Conservation (phyloP, 2,329 filamentous ascomycete species). For the Trichoderma koningiopsis region DNA sequence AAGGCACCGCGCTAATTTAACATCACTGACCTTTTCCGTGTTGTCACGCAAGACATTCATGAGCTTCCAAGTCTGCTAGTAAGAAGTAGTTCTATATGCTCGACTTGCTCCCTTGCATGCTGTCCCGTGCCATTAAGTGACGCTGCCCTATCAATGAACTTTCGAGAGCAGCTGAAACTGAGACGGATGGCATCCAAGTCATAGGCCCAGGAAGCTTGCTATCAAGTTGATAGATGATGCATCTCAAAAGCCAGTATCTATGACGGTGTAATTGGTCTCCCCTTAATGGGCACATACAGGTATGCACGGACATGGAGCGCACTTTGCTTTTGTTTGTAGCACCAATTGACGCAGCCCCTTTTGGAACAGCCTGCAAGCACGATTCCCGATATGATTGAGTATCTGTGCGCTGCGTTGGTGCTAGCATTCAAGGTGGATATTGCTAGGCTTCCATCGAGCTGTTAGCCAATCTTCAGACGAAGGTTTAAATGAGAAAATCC, state of each 20-base stretch:
- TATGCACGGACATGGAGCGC: background rate
- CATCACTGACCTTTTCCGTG: background rate
- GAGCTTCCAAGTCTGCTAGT: background rate
- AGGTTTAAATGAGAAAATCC: background rate
- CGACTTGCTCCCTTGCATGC: conserved; percentile 1
- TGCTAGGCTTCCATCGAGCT: background rate
- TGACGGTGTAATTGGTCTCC: background rate
- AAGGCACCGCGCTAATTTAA: conserved; percentile 1
- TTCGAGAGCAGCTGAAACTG: background rate
- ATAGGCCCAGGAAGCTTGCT: background rate
- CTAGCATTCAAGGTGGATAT: background rate
- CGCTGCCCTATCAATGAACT: background rate
- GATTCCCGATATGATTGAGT: background rate
- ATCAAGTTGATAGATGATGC: background rate
- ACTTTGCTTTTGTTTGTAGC: background rate
- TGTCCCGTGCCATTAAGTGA: background rate
- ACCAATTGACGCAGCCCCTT: background rate
- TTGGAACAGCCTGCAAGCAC: background rate
- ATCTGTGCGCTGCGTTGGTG: conserved; percentile 10
- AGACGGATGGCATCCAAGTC: background rate
- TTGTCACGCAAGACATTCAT: background rate
- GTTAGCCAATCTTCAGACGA: background rate
- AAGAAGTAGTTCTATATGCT: background rate
- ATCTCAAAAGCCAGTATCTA: background rate
- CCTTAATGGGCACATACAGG: background rate